Evolutionary conservation across 2,329 filamentous ascomycete genomes (phyloP).

Genomic region (Dothiorella sarmentorum): DNA sequence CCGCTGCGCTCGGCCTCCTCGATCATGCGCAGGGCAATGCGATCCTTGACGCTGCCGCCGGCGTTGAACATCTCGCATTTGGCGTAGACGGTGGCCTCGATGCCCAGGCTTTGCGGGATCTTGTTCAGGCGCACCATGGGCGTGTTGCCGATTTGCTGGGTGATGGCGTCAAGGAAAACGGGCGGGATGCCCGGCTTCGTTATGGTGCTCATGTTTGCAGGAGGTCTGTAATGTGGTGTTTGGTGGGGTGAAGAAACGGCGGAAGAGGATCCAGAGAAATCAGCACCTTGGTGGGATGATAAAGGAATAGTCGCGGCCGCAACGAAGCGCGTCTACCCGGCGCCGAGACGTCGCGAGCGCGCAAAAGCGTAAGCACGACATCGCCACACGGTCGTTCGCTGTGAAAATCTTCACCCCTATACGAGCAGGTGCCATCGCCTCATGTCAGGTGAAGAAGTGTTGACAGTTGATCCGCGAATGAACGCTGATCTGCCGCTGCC

Average conservation of each 20-base stretch:
- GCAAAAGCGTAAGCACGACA: background rate
- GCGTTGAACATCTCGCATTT: constrained; percentile 94
- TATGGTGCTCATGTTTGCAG: constrained; percentile 43
- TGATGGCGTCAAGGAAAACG: constrained; percentile 63
- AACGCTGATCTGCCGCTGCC: constrained; percentile 1
- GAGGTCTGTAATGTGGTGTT: background rate
- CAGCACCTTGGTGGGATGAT: background rate
- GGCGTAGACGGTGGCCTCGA: constrained; percentile 84
- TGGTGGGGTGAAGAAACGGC: background rate
- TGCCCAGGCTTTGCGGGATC: constrained; percentile 84
- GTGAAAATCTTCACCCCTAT: background rate
- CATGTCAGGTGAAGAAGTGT: background rate
- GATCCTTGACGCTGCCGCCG: constrained; percentile 89
- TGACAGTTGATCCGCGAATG: background rate
- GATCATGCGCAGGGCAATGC: constrained; percentile 95
- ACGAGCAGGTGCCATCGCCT: background rate
- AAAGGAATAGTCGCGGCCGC: background rate
- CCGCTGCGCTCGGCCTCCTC: constrained; percentile 89
- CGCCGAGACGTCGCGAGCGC: background rate
- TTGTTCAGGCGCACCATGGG: constrained; percentile 93
- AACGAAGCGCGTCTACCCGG: background rate
- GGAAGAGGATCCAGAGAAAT: background rate
- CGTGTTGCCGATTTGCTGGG: constrained; percentile 89
- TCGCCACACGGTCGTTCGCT: background rate
- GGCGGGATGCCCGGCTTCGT: constrained; percentile 53